phyloP scores from a whole-genome alignment of 768 basidiomycete genomes.

The Naganishia onofrii region DNA sequence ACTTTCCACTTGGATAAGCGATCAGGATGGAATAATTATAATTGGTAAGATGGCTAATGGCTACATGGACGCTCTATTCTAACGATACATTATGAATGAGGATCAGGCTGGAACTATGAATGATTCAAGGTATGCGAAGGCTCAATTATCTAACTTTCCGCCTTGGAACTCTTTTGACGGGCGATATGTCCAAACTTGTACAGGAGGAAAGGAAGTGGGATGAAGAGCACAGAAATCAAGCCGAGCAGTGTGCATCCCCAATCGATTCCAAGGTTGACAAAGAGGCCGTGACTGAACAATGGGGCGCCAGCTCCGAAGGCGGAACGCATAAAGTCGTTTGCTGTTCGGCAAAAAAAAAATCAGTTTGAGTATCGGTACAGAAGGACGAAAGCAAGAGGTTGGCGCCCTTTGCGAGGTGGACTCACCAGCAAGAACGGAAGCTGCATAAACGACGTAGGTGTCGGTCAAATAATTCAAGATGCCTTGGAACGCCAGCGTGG shows the following conservation, averaged over 20 bases:
- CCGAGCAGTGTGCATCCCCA: constrained; percentile 38
- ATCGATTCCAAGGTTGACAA: constrained; percentile 33
- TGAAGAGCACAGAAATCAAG: constrained; percentile 42
- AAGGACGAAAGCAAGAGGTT: background rate
- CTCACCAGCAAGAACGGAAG: constrained; percentile 45
- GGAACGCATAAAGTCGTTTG: constrained; percentile 50
- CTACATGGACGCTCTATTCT: background rate
- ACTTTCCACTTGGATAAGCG: too few relatives aligned
- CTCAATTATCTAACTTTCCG: background rate
- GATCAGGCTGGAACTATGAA: background rate
- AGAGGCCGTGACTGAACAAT: constrained; percentile 42
- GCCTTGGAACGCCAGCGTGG: constrained; percentile 40
- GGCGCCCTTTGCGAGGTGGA: too few relatives aligned
- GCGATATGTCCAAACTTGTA: constrained; percentile 7
- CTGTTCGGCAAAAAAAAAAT: background rate
- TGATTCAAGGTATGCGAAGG: background rate
- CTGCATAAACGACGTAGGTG: constrained; percentile 49
- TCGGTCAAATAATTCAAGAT: constrained; percentile 40
- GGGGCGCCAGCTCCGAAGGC: constrained; percentile 45
- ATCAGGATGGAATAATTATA: background rate
- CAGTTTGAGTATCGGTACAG: background rate
- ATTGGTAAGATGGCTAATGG: background rate
- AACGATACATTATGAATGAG: background rate
- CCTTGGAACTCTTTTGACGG: background rate
- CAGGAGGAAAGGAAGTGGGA: constrained; percentile 43